phyloP scores from a whole-genome alignment of 805 yeast genomes.

The Kodamaea kaohsiungensis region DNA sequence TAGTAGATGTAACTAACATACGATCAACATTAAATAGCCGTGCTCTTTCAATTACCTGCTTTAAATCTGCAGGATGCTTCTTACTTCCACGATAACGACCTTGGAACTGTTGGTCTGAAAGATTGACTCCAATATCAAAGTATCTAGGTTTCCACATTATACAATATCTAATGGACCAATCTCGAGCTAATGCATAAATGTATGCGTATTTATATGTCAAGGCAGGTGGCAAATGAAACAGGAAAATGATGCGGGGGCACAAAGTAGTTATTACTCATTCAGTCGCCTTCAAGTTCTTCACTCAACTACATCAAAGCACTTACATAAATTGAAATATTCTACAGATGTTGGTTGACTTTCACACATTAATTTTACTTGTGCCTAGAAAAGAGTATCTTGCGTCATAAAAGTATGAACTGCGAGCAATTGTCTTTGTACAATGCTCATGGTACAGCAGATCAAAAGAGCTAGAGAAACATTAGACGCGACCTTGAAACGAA shows the following conservation, averaged over 20 bases:
- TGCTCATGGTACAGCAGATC: not conserved
- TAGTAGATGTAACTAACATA: constrained; percentile 83
- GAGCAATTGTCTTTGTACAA: not conserved
- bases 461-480: no score
- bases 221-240: not conserved
- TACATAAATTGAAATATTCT: not conserved
- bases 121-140: constrained; percentile 61
- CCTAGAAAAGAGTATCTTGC: not conserved
- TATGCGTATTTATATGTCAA: not conserved
- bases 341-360: not conserved
- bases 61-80: constrained; percentile 67
- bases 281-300: not conserved
- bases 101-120: constrained; percentile 85
- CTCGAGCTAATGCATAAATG: no score
- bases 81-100: constrained; percentile 72
- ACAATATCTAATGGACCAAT: no score
- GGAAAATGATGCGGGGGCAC: not conserved
- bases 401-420: not conserved
- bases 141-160: constrained; percentile 40
- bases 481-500: not conserved
- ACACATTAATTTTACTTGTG: not conserved
- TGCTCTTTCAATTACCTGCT: constrained; percentile 67
- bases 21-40: constrained; percentile 60
- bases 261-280: not conserved
- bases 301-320: not conserved